Conservation (phyloP, 495 filamentous ascomycete genomes). For the Physcia stellaris region DNA sequence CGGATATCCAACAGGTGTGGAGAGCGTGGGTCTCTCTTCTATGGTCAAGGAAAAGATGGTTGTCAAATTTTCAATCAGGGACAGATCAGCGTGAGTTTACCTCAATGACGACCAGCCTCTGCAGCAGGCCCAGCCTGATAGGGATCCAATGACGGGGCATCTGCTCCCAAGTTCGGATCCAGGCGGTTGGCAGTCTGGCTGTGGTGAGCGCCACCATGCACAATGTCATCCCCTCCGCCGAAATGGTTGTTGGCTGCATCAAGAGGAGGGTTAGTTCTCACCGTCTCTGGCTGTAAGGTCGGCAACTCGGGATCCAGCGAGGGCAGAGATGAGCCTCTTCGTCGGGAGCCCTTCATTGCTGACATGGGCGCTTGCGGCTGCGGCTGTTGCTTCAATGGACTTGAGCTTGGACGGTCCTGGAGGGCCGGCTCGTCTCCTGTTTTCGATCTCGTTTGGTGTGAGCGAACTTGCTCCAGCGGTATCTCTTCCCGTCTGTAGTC, state of each 20-base stretch:
- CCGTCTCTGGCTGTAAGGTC: background rate
- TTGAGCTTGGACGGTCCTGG: background rate
- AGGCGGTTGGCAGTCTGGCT: constrained; percentile 28
- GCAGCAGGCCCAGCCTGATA: constrained; percentile 1
- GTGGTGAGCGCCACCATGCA: constrained; percentile 25
- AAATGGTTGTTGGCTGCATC: background rate
- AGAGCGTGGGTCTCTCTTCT: too few species aligned
- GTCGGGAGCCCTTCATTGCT: background rate
- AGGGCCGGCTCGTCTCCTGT: background rate
- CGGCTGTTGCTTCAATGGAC: background rate
- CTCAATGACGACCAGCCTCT: constrained; percentile 1
- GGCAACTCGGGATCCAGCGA: background rate
- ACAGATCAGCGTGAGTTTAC: too few species aligned
- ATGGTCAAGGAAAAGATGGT: too few species aligned
- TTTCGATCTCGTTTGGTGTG: background rate
- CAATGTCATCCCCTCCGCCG: constrained; percentile 1
- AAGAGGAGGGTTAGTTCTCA: background rate
- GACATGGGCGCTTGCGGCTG: background rate
- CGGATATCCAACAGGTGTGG: too few species aligned
- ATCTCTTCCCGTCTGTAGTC: constrained; percentile 5
- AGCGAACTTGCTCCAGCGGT: constrained; percentile 1
- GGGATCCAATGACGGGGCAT: background rate
- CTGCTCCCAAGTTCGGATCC: constrained; percentile 30
- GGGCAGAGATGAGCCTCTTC: background rate
- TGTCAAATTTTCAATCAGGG: too few species aligned